phyloP scores from a whole-genome alignment of 1,284 basidiomycete species.

The Pyrrhoderma lamaoense region DNA sequence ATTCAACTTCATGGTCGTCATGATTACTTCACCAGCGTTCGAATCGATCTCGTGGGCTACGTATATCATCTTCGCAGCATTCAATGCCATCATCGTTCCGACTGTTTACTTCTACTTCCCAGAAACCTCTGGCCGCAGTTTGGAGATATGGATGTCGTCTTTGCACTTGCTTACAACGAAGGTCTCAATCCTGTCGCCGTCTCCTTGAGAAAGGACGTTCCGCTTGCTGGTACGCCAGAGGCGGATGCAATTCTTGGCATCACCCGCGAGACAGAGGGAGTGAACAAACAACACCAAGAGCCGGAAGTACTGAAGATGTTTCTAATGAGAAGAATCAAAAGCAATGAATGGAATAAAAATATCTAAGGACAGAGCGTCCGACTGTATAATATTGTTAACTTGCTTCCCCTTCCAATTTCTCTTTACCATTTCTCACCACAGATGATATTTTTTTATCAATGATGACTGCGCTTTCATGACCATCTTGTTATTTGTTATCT shows the following conservation, averaged over 20 bases:
- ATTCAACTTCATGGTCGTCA: conserved; percentile 60
- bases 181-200: conserved; percentile 49
- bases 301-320: background rate
- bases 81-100: conserved; percentile 57
- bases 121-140: conserved; percentile 57
- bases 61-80: conserved; percentile 42
- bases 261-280: background rate
- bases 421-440: background rate
- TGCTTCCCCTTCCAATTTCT: background rate
- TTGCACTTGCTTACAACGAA: conserved; percentile 50
- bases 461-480: too few species aligned
- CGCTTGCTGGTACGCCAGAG: conserved; percentile 22
- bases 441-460: background rate
- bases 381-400: background rate
- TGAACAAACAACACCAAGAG: too few species aligned
- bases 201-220: conserved; percentile 49
- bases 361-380: background rate
- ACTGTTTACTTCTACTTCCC: conserved; percentile 60
- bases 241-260: conserved; percentile 17
- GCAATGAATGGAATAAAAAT: too few species aligned
- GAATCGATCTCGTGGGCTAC: conserved; percentile 48
- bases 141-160: conserved; percentile 61
- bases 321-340: background rate
- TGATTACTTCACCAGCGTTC: conserved; percentile 62
- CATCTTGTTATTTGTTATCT: too few species aligned